Percentiles rank a stretch among this genome's conserved stretches.
Evolutionary conservation across 2,329 filamentous ascomycete species (phyloP).

Genomic region (Coniella lustricola): DNA sequence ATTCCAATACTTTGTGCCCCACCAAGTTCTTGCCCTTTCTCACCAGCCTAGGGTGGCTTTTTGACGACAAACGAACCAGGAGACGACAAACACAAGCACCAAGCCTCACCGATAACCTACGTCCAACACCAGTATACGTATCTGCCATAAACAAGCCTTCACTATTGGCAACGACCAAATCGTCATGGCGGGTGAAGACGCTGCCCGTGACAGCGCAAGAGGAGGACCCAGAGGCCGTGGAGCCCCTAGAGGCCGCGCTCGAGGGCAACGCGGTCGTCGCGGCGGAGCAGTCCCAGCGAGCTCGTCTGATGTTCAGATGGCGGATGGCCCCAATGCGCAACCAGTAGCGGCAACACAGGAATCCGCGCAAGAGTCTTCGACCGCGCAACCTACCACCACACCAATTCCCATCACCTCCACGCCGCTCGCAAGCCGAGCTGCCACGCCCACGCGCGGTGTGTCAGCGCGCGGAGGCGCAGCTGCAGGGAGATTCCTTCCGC

Average conservation of each 20-base stretch:
- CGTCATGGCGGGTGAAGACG: constrained; percentile 11
- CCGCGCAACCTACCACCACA: neutral
- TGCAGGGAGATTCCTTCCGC: constrained; percentile 25
- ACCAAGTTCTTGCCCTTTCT: neutral
- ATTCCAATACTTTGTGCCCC: neutral
- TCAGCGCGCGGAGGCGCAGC: constrained; percentile 13
- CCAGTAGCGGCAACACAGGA: neutral
- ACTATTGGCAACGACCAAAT: neutral
- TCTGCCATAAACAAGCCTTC: constrained; percentile 15
- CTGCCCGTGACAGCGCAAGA: constrained; percentile 8
- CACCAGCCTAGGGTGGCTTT: neutral
- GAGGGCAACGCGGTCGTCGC: constrained; percentile 26
- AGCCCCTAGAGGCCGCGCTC: constrained; percentile 22
- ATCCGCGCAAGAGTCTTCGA: neutral
- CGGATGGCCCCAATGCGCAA: neutral
- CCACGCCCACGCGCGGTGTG: constrained; percentile 9
- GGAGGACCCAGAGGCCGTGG: constrained; percentile 8
- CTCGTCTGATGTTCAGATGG: neutral
- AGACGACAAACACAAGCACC: no score
- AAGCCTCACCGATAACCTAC: no score
- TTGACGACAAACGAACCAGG: no score
- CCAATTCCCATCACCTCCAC: constrained; percentile 4
- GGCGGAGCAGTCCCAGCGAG: constrained; percentile 19
- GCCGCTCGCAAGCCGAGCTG: constrained; percentile 1
- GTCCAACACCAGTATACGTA: no score